Evolutionary conservation across 305 asterid genomes (phyloP).

Genomic region (Fraxinus platypoda): DNA sequence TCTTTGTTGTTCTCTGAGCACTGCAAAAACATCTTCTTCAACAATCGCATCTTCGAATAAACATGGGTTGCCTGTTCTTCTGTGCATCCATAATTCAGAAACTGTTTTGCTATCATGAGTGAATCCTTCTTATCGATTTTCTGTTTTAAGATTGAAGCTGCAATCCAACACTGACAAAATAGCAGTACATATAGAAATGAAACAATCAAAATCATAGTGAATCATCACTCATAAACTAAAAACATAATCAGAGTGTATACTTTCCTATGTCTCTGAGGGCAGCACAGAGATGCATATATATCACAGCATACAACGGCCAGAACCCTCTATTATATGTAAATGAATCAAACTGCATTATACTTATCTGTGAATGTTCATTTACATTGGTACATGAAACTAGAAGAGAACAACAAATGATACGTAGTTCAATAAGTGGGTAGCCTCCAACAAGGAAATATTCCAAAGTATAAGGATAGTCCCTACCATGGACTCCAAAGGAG

Average conservation of each 20-base stretch:
- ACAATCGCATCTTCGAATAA: slow-evolving; percentile 52
- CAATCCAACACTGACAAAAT: slow-evolving; percentile 76
- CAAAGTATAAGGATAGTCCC: neutral
- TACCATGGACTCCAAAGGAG: neutral
- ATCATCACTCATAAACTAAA: neutral
- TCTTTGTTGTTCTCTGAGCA: slow-evolving; percentile 15
- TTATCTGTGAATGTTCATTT: neutral
- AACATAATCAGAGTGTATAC: neutral
- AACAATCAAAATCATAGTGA: slow-evolving; percentile 7
- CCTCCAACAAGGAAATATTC: neutral
- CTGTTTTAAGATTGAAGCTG: slow-evolving; percentile 60
- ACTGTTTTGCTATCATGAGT: slow-evolving; percentile 48
- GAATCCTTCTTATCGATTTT: slow-evolving; percentile 58
- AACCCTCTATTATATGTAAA: neutral
- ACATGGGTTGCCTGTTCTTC: slow-evolving; percentile 58
- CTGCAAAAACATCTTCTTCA: slow-evolving; percentile 52
- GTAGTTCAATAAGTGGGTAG: neutral
- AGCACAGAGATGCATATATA: neutral
- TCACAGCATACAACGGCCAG: neutral
- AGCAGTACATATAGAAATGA: slow-evolving; percentile 26
- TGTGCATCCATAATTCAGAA: slow-evolving; percentile 69
- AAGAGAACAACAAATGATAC: neutral
- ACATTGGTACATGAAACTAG: neutral
- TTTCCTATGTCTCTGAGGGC: neutral
- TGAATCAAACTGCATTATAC: neutral